Evolutionary conservation across 306 rosid species (phyloP).

Genomic region (Prunus kanzakura): DNA sequence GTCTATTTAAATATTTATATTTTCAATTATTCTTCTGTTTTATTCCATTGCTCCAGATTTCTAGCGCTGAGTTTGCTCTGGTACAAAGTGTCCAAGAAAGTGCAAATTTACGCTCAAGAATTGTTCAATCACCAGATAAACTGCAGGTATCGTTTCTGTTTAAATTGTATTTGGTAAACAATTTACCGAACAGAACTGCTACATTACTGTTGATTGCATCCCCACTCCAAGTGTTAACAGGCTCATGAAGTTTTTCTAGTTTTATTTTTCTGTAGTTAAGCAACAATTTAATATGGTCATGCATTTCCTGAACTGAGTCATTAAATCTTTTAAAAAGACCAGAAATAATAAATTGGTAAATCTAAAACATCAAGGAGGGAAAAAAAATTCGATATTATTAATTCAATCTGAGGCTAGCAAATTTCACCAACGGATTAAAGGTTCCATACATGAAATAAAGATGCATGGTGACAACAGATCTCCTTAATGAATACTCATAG

Average conservation of each 20-base stretch:
- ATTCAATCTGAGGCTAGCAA: too few species aligned
- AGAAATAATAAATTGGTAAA: too few species aligned
- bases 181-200: neutral
- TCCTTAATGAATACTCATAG: too few species aligned
- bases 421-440: too few species aligned
- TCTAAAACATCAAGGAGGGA: too few species aligned
- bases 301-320: too few species aligned
- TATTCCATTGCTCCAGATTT: conserved; percentile 48
- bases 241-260: neutral
- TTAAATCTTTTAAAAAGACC: too few species aligned
- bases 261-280: neutral
- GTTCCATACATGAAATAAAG: too few species aligned
- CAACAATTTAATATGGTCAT: neutral
- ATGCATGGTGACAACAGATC: too few species aligned
- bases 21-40: neutral
- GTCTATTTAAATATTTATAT: neutral
- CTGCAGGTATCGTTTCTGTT: conserved; percentile 52
- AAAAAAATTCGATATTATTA: too few species aligned
- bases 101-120: conserved; percentile 69
- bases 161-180: neutral
- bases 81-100: conserved; percentile 74
- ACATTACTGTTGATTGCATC: conserved; percentile 3
- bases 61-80: conserved; percentile 64
- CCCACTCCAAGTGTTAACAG: neutral
- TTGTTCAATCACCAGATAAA: conserved; percentile 89